phyloP scores from a whole-genome alignment of 192 early-diverging fungal species.

The Mortierella claussenii region DNA sequence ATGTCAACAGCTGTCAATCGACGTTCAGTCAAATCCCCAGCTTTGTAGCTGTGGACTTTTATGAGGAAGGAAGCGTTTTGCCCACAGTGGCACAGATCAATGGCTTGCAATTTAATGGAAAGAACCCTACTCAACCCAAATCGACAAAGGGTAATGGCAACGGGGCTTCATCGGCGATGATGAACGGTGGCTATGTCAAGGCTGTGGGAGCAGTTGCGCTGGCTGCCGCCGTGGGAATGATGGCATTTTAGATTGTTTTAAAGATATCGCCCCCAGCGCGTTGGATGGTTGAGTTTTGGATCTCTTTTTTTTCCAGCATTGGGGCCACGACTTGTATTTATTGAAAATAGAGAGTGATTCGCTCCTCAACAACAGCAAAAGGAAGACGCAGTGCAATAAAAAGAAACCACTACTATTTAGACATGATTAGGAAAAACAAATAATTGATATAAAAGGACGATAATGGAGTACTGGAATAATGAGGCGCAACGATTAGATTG shows the following conservation, averaged over 20 bases:
- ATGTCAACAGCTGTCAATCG: constrained; percentile 63
- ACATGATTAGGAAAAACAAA: too few relatives aligned
- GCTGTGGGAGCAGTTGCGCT: constrained; percentile 3
- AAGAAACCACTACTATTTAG: too few relatives aligned
- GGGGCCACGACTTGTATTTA: too few relatives aligned
- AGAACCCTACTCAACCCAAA: constrained; percentile 30
- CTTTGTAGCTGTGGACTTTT: constrained; percentile 82
- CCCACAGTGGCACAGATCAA: constrained; percentile 64
- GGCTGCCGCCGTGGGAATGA: background rate
- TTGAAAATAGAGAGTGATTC: too few relatives aligned
- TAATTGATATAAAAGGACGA: too few relatives aligned
- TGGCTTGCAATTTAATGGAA: constrained; percentile 53
- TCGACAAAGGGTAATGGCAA: background rate
- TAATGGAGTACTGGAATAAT: too few relatives aligned
- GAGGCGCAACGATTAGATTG: too few relatives aligned
- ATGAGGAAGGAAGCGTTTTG: constrained; percentile 67
- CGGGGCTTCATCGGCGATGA: background rate
- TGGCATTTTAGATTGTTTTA: background rate
- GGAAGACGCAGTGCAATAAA: too few relatives aligned
- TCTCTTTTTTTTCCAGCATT: too few relatives aligned
- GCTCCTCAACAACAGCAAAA: too few relatives aligned
- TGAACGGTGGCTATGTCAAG: background rate
- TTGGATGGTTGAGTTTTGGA: too few relatives aligned
- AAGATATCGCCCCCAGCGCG: too few relatives aligned
- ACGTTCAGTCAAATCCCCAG: constrained; percentile 67